Base-by-base conservation (phyloP, 371 early-diverging fungal species). In the Syncephalastrum sp. region DNA sequence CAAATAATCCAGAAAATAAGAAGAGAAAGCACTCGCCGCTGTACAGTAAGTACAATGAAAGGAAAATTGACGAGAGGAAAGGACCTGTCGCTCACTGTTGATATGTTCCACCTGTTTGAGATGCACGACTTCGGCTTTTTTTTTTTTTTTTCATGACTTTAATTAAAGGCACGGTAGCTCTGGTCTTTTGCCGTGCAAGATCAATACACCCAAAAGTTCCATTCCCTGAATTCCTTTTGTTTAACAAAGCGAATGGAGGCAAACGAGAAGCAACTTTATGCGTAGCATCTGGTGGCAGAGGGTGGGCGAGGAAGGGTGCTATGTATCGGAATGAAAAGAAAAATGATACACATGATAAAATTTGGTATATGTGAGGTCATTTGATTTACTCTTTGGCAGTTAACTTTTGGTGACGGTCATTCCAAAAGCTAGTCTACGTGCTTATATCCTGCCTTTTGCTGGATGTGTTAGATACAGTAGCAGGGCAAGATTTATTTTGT, bases 41-140 rank as follows among this genome's bases (percentile, higher is more conserved):
- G n/a, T n/a, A n/a, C n/a, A n/a, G n/a, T n/a, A n/a, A n/a, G 90
- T 45, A 98, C 97, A 60, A 99, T 91, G 69, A 98, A 99, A n/a
- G 96, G 95, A 65, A 91, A 92, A 51, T 88, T 82, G 38, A 96
- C 86, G 55, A 82, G 82, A n/a, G 46, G 88, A 85, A 38, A 99
- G 79, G 47, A 98, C 95, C 53, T 87, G 86, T 71, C 94, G 91
- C 68, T 99, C 99, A 61, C 92, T 93, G 68, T 92, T 93, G 72
- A 97, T 93, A 70, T 99, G 98, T 71, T 97, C 95, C n/a, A 95
- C 95, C 69, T 97, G 98, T 72, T 94, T 92, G 44, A 94, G 79
- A 29, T 89, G 84, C 12, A 97, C 95, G 15, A 97, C 90, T 59
- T 94, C 93, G 23, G 84, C 73, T n/a, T n/a, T n/a, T n/a, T n/a